Conservation (phyloP, 345 rosid species). For the Theobroma cacao region DNA sequence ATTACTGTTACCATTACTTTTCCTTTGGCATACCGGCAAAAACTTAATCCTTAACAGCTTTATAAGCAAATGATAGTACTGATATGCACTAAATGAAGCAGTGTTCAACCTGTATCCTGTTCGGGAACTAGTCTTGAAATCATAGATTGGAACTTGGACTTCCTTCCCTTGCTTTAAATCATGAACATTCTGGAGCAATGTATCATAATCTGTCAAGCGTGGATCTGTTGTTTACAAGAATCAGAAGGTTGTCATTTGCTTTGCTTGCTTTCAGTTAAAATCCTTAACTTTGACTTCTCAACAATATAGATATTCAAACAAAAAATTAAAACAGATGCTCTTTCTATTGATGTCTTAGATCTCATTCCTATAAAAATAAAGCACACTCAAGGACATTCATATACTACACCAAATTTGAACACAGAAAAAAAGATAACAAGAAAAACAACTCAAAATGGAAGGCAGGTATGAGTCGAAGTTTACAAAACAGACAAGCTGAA, state of each 20-base stretch:
- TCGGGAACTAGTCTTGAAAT: slow-evolving; percentile 91
- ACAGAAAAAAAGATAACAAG: background rate
- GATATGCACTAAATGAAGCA: slow-evolving; percentile 11
- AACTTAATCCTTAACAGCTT: slow-evolving; percentile 16
- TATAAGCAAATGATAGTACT: slow-evolving; percentile 13
- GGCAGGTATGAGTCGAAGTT: background rate
- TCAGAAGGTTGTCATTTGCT: background rate
- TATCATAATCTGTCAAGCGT: slow-evolving; percentile 90
- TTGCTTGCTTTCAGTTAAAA: background rate
- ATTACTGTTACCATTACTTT: background rate
- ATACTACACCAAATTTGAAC: background rate
- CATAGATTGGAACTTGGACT: slow-evolving; percentile 86
- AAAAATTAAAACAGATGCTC: background rate
- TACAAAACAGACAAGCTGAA: background rate
- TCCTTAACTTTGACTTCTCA: background rate
- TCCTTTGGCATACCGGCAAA: background rate
- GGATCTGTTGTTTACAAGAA: slow-evolving; percentile 59
- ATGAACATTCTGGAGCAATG: slow-evolving; percentile 72
- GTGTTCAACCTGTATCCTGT: slow-evolving; percentile 77
- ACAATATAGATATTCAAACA: background rate
- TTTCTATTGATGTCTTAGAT: background rate
- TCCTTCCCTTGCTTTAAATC: slow-evolving; percentile 81
- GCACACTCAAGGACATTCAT: background rate
- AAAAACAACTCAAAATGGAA: background rate
- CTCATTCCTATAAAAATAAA: background rate